These are phyloP conservation scores for Phyllosticta citriasiana DNA, from an alignment of 2,329 filamentous ascomycete species.

Conservation along the genomic window DNA sequence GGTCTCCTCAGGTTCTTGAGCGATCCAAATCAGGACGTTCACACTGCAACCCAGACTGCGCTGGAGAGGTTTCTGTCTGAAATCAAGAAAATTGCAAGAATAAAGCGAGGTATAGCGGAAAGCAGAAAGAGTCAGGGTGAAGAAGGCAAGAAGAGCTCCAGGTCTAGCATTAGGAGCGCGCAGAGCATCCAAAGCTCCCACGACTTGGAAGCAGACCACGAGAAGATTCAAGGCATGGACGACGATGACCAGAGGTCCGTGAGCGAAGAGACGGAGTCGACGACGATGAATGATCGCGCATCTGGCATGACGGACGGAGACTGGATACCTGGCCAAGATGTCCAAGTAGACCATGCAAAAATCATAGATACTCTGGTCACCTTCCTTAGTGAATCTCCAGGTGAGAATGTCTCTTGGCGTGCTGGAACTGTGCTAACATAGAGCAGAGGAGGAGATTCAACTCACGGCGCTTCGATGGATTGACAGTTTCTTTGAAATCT, in stretches of 20 bases:
- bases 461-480: conserved; percentile 91
- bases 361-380: conserved; percentile 87
- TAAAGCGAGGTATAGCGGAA: conserved; percentile 86
- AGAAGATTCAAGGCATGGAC: conserved; percentile 43
- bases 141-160: conserved; percentile 58
- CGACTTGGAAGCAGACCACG: conserved; percentile 40
- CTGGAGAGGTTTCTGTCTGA: conserved; percentile 85
- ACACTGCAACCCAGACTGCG: conserved; percentile 79
- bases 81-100: conserved; percentile 85
- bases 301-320: conserved; percentile 63
- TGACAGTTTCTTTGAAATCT: conserved; percentile 92
- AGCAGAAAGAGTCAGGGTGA: conserved; percentile 62
- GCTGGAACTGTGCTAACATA: conserved; percentile 18
- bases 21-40: conserved; percentile 87
- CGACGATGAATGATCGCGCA: conserved; percentile 27
- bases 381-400: conserved; percentile 73
- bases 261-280: conserved; percentile 25
- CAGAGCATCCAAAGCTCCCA: conserved; percentile 19
- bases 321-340: conserved; percentile 95
- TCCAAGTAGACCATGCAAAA: conserved; percentile 83
- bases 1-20: conserved; percentile 87
- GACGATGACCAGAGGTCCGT: conserved; percentile 41
- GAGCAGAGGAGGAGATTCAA: conserved; percentile 75
- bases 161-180: conserved; percentile 39
- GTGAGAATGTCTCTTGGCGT: conserved; percentile 37